Conservation (phyloP, 805 yeast species). For the Teunomyces panamensis region DNA sequence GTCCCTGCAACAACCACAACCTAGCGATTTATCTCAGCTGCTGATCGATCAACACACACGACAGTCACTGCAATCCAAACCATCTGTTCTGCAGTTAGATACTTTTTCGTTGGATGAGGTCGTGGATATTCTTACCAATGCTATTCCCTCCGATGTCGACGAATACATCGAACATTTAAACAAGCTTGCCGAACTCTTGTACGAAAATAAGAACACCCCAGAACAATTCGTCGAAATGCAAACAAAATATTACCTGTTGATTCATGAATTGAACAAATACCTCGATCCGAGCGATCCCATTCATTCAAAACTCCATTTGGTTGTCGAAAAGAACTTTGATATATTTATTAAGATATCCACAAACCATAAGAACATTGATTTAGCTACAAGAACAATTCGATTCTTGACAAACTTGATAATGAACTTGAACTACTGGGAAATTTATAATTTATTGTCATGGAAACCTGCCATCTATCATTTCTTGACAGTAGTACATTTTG, state of each 20-base stretch:
- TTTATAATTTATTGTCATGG: slow-evolving; percentile 39
- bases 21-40: slow-evolving; percentile 4
- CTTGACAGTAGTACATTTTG: slow-evolving; percentile 35
- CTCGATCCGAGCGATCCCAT: slow-evolving; percentile 24
- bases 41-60: slow-evolving; percentile 8
- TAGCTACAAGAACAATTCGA: slow-evolving; percentile 34
- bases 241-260: slow-evolving; percentile 22
- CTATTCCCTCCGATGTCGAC: slow-evolving; percentile 26
- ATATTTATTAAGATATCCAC: slow-evolving; percentile 35
- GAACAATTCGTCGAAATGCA: slow-evolving; percentile 18
- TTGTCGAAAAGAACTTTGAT: slow-evolving; percentile 40
- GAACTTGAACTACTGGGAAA: slow-evolving; percentile 44
- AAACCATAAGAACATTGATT: slow-evolving; percentile 23
- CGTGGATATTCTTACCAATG: slow-evolving; percentile 22
- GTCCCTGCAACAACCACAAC: slow-evolving; percentile 6
- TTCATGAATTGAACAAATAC: slow-evolving; percentile 21
- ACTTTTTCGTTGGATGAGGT: slow-evolving; percentile 20
- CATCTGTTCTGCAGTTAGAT: slow-evolving; percentile 3
- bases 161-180: slow-evolving; percentile 39
- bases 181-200: slow-evolving; percentile 26
- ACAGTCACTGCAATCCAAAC: slow-evolving; percentile 5
- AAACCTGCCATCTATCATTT: slow-evolving; percentile 43
- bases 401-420: slow-evolving; percentile 36
- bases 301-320: slow-evolving; percentile 27
- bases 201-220: slow-evolving; percentile 13